Evolutionary conservation across 208 protist genomes (phyloP).

Genomic region (Zelonia costaricensis): DNA sequence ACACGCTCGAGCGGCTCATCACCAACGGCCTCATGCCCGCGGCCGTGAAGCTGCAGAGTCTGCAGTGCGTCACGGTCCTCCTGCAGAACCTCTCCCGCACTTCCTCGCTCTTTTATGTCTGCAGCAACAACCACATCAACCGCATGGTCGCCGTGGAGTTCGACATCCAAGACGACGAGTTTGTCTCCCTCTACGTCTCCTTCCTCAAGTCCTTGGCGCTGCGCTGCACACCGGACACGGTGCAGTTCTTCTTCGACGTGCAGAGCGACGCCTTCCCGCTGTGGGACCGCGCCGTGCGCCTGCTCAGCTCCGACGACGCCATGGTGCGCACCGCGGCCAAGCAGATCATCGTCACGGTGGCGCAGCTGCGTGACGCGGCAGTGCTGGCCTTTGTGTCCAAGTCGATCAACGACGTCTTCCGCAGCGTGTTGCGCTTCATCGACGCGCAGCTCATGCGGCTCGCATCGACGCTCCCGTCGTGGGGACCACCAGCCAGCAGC

Average conservation of each 20-base stretch:
- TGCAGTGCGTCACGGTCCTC: conserved; percentile 77
- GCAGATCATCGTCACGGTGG: conserved; percentile 78
- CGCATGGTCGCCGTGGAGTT: conserved; percentile 78
- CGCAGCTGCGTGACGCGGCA: conserved; percentile 55
- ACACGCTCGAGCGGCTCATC: conserved; percentile 64
- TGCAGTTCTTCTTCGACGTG: conserved; percentile 86
- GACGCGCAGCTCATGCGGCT: conserved; percentile 35
- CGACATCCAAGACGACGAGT: conserved; percentile 80
- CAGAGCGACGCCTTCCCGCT: conserved; percentile 65
- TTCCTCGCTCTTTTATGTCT: conserved; percentile 74
- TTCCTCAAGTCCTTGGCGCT: conserved; percentile 87
- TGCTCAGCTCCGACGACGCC: conserved; percentile 51
- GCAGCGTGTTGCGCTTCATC: conserved; percentile 31
- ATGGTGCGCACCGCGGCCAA: conserved; percentile 83
- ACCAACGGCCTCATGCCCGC: conserved; percentile 56
- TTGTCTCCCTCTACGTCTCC: conserved; percentile 78
- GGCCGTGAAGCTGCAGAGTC: conserved; percentile 58
- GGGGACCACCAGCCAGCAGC: too few relatives aligned
- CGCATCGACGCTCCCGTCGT: conserved; percentile 31
- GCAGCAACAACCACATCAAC: conserved; percentile 90
- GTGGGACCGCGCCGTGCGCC: conserved; percentile 62
- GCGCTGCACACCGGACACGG: conserved; percentile 69
- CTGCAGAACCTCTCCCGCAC: conserved; percentile 73
- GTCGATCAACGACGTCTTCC: conserved; percentile 49
- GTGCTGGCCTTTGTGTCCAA: conserved; percentile 46